Conservation (phyloP, 2,329 filamentous ascomycete genomes). For the Microdochium bolleyi region DNA sequence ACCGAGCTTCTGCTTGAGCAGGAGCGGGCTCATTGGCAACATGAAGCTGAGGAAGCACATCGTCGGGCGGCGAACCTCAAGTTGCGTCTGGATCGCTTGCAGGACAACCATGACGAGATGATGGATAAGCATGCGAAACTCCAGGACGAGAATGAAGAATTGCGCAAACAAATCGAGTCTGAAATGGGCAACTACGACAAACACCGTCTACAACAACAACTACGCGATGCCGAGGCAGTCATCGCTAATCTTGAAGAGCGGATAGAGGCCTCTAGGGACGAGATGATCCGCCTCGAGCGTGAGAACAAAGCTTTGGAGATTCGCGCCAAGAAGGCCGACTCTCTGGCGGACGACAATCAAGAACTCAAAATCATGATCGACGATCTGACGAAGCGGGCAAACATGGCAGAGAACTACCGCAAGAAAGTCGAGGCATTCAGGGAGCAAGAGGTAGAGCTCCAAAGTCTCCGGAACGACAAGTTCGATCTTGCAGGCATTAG, state of each 20-base stretch:
- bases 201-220: slow-evolving; percentile 45
- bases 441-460: slow-evolving; percentile 46
- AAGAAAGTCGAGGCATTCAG: slow-evolving; percentile 54
- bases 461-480: slow-evolving; percentile 45
- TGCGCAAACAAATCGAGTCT: slow-evolving; percentile 45
- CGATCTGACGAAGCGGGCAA: slow-evolving; percentile 53
- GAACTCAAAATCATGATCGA: slow-evolving; percentile 52
- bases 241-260: slow-evolving; percentile 65
- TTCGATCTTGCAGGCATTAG: slow-evolving; percentile 39
- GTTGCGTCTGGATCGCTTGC: slow-evolving; percentile 50
- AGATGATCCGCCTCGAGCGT: slow-evolving; percentile 30
- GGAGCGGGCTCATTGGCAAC: slow-evolving; percentile 40
- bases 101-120: slow-evolving; percentile 54
- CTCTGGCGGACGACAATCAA: slow-evolving; percentile 50
- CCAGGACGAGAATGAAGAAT: slow-evolving; percentile 51
- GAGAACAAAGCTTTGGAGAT: slow-evolving; percentile 26
- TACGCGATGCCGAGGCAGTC: slow-evolving; percentile 61
- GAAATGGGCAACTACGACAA: slow-evolving; percentile 41
- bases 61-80: slow-evolving; percentile 52
- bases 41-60: slow-evolving; percentile 42
- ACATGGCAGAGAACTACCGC: slow-evolving; percentile 53
- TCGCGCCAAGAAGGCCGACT: slow-evolving; percentile 41
- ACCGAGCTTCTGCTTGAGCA: slow-evolving; percentile 50
- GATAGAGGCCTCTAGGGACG: slow-evolving; percentile 41
- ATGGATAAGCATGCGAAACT: slow-evolving; percentile 45